Evolutionary conservation across 768 basidiomycete species (phyloP).

Genomic region (Termitomyces sp.): DNA sequence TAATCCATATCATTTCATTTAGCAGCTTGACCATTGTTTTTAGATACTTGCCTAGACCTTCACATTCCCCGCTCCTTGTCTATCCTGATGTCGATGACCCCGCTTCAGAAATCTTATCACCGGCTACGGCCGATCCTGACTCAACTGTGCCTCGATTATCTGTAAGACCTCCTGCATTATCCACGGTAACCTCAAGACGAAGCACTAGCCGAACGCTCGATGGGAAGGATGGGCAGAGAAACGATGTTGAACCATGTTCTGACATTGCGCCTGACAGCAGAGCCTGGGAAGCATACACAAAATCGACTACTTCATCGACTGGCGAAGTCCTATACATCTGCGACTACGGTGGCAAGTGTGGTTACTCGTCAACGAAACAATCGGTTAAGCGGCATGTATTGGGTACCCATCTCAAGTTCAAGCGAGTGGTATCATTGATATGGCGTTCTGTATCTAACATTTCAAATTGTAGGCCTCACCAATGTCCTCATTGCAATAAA

Average conservation of each 20-base stretch:
- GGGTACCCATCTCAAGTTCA: slow-evolving; percentile 57
- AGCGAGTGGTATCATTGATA: slow-evolving; percentile 33
- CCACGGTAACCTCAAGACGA: background rate
- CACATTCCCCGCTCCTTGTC: background rate
- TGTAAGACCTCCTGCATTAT: background rate
- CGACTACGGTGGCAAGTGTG: slow-evolving; percentile 26
- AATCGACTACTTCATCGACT: slow-evolving; percentile 11
- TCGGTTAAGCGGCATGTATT: slow-evolving; percentile 68
- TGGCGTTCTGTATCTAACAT: background rate
- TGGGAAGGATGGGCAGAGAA: background rate
- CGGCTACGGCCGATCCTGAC: background rate
- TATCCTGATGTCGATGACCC: background rate
- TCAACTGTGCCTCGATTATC: background rate
- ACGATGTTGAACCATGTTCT: background rate
- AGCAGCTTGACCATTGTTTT: background rate
- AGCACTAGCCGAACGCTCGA: background rate
- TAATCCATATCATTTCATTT: background rate
- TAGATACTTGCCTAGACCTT: background rate
- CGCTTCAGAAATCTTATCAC: background rate
- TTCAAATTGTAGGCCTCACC: slow-evolving; percentile 2
- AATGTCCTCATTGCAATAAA: slow-evolving; percentile 4
- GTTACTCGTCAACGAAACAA: slow-evolving; percentile 46
- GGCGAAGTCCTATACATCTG: slow-evolving; percentile 22
- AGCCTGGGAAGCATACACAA: slow-evolving; percentile 20
- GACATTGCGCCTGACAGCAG: background rate